Evolutionary conservation across 2,329 filamentous ascomycete species (phyloP), one percentile per base, ranked within the genome.

Genomic region (Didymella exigua): DNA sequence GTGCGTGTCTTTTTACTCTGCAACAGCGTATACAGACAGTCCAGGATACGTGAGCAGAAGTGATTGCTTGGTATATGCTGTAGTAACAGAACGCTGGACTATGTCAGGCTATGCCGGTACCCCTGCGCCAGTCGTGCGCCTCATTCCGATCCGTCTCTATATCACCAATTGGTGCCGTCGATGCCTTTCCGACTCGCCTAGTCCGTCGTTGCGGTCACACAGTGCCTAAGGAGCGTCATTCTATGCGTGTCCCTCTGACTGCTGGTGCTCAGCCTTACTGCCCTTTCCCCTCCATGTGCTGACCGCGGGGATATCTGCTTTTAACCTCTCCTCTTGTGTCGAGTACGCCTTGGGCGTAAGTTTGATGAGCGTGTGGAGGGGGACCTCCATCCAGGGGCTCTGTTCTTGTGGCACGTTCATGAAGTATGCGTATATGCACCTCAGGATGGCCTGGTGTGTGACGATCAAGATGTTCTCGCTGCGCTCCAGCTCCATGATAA

Each of bases 401-500:
- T 91, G 86, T 66, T 93, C 87, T 76, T 98, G 95, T 49, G 91
- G 89, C 69, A 95, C 91, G 70, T 98, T 96, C 89, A 97, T 96
- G 76, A 98, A 99, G 77, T 99, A 99, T 26, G 95, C 91, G 72
- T 98, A 99, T 68, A 99, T 96, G 80, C 95, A 99, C 56, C 95
- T 87, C 59, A 99, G 82, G 29, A 99, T 93, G 13, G 95, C 95
- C 78, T 99, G 95, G 75, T 99, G 95, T 3, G 95, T 98, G 58
- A 99, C 92, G 66, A 99, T 98, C 57, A 99, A 86, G 63, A 99
- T 96, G 72, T 99, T 96, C 76, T 98, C 95, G 65, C 89, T 91
- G 59, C 95, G 86, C 77, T 99, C 95, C 47, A 99, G 82, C 75
- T 99, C 95, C 95, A 99, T 99, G 78, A 99, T 99, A 77, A 99